phyloP scores from a whole-genome alignment of 192 early-diverging fungal species.

The Jimgerdemannia lactiflua region DNA sequence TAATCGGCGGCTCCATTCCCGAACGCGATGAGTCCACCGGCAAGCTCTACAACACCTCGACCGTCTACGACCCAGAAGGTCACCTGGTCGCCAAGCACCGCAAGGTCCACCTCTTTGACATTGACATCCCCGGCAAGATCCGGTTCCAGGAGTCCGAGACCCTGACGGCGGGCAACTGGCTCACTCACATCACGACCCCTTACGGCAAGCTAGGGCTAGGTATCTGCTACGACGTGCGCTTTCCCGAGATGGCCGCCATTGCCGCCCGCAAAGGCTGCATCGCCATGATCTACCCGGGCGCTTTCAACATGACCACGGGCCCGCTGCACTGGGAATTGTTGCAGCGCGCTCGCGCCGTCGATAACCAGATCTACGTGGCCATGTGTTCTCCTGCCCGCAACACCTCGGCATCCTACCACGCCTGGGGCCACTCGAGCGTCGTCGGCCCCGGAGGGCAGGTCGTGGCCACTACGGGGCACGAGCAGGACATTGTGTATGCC shows the following conservation, averaged over 20 bases:
- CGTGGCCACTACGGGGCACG: conserved; percentile 70
- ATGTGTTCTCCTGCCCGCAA: conserved; percentile 97
- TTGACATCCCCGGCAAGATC: conserved; percentile 92
- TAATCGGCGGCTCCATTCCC: conserved; percentile 93
- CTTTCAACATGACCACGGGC: conserved; percentile 95
- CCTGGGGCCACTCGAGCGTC: conserved; percentile 93
- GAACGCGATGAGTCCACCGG: conserved; percentile 56
- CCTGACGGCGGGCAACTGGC: conserved; percentile 65
- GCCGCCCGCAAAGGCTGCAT: conserved; percentile 85
- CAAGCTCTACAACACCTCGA: conserved; percentile 82
- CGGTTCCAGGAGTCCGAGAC: conserved; percentile 88
- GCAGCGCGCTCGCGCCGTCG: conserved; percentile 75
- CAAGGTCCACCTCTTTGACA: conserved; percentile 95
- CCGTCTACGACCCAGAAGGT: conserved; percentile 69
- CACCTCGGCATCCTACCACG: conserved; percentile 66
- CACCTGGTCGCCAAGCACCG: conserved; percentile 62
- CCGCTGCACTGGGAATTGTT: conserved; percentile 95
- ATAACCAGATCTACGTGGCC: conserved; percentile 94
- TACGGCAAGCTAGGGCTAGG: conserved; percentile 89
- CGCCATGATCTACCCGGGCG: conserved; percentile 96
- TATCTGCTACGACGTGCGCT: conserved; percentile 96
- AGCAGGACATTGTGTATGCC: conserved; percentile 79
- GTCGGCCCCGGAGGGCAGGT: conserved; percentile 80
- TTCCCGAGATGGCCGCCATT: conserved; percentile 95
- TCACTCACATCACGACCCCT: conserved; percentile 59